Percentiles rank a stretch among this genome's conserved stretches.
Conservation (phyloP, 2,329 filamentous ascomycete species). For the Podosphaera xanthii region DNA sequence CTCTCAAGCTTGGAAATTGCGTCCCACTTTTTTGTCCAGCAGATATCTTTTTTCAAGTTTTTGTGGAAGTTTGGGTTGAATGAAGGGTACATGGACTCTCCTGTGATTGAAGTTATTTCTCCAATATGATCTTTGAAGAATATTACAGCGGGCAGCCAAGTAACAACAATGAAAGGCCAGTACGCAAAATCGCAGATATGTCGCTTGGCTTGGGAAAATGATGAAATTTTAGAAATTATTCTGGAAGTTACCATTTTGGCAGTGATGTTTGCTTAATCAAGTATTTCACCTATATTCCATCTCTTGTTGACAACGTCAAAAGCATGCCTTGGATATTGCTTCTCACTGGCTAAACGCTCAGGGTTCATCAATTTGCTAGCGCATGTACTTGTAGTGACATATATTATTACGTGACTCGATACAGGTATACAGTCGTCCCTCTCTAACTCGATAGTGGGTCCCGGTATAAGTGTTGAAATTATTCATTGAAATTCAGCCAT, state of each 20-base stretch:
- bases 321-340: no score
- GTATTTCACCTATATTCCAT: background rate
- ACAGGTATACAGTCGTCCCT: no score
- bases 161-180: conserved; percentile 28
- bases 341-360: no score
- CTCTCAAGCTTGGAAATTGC: conserved; percentile 34
- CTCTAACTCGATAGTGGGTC: no score
- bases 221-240: conserved; percentile 7
- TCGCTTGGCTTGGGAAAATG: background rate
- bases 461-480: no score
- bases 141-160: conserved; percentile 38
- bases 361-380: no score
- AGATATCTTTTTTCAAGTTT: conserved; percentile 29
- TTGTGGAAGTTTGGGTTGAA: conserved; percentile 44
- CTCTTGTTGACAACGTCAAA: no score
- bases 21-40: conserved; percentile 35
- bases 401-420: no score
- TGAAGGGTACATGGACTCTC: conserved; percentile 55
- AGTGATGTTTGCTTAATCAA: background rate
- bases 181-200: conserved; percentile 18
- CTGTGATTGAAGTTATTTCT: conserved; percentile 32
- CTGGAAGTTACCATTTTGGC: conserved; percentile 8
- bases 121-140: conserved; percentile 38
- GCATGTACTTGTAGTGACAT: no score
- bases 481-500: no score